Percentiles rank a stretch among this genome's conserved stretches.
Evolutionary conservation across 1,284 basidiomycete genomes (phyloP).

Genomic region (Sporisorium graminicola): DNA sequence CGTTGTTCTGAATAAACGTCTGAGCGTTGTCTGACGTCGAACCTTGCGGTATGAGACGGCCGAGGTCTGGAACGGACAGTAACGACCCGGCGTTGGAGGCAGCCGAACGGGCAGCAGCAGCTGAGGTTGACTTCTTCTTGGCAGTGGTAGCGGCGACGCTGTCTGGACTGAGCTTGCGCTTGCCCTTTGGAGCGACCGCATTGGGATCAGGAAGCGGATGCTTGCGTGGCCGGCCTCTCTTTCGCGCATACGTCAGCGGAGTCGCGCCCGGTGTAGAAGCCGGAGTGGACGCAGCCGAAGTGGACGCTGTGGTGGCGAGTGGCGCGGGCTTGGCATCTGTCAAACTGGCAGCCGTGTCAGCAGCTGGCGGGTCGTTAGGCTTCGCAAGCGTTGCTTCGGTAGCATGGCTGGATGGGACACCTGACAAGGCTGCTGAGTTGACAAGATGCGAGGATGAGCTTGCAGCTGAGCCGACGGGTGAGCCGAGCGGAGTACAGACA

Average conservation of each 20-base stretch:
- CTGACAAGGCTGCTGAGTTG: not conserved
- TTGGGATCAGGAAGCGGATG: slow-evolving; percentile 47
- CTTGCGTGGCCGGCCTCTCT: slow-evolving; percentile 44
- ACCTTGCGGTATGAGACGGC: slow-evolving; percentile 46
- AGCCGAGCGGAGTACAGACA: not conserved
- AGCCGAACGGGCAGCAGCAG: slow-evolving; percentile 37
- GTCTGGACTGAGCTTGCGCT: slow-evolving; percentile 37
- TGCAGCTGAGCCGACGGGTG: not conserved
- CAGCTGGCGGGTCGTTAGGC: not conserved
- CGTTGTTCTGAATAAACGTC: slow-evolving; percentile 43
- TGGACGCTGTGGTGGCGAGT: slow-evolving; percentile 10
- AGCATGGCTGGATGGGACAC: not conserved
- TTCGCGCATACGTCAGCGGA: slow-evolving; percentile 33
- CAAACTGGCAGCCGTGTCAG: not conserved
- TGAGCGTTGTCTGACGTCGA: slow-evolving; percentile 40
- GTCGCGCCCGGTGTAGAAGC: slow-evolving; percentile 32
- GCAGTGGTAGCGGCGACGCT: slow-evolving; percentile 13
- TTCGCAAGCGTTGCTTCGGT: not conserved
- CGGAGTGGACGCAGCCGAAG: slow-evolving; percentile 35
- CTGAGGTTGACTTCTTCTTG: slow-evolving; percentile 20
- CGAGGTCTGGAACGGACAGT: slow-evolving; percentile 47
- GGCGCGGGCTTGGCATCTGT: not conserved
- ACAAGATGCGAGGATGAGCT: not conserved
- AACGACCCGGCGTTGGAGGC: slow-evolving; percentile 28
- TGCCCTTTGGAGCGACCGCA: slow-evolving; percentile 16